Conservation (phyloP, 371 early-diverging fungal genomes). For the Cokeromyces recurvatus region DNA sequence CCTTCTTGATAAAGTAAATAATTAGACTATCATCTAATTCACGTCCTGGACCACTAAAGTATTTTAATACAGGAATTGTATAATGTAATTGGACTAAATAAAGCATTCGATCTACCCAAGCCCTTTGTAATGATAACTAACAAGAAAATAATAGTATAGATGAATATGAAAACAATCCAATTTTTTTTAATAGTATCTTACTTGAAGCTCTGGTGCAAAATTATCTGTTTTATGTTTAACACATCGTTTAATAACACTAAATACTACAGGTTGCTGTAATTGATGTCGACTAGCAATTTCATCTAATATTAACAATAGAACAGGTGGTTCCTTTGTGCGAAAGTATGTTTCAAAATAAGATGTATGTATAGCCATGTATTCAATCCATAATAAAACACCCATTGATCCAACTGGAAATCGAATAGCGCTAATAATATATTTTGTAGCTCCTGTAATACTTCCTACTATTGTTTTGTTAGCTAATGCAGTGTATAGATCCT, state of each 20-base stretch:
- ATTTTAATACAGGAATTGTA: conserved; percentile 54
- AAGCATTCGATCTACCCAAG: conserved; percentile 61
- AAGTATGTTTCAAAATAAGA: conserved; percentile 66
- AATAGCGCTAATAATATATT: conserved; percentile 25
- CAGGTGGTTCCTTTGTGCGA: conserved; percentile 54
- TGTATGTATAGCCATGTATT: conserved; percentile 54
- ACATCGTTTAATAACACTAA: conserved; percentile 48
- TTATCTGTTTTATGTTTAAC: conserved; percentile 25
- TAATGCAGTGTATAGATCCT: conserved; percentile 12
- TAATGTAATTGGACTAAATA: conserved; percentile 60
- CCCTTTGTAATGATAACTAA: conserved; percentile 59
- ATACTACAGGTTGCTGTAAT: conserved; percentile 57
- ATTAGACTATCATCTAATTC: conserved; percentile 56
- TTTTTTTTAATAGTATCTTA: conserved; percentile 10
- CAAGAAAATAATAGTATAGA: not conserved
- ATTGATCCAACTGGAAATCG: conserved; percentile 49
- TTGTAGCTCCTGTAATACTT: conserved; percentile 20
- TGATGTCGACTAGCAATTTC: conserved; percentile 67
- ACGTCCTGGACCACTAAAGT: conserved; percentile 36
- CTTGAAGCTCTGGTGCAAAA: conserved; percentile 56
- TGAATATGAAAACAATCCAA: not conserved
- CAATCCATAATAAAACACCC: conserved; percentile 61
- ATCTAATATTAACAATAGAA: conserved; percentile 58
- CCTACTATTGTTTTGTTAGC: conserved; percentile 21
- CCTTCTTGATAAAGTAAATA: conserved; percentile 52